phyloP scores from a whole-genome alignment of 2,329 filamentous ascomycete species.

The Cryphonectria radicalis region DNA sequence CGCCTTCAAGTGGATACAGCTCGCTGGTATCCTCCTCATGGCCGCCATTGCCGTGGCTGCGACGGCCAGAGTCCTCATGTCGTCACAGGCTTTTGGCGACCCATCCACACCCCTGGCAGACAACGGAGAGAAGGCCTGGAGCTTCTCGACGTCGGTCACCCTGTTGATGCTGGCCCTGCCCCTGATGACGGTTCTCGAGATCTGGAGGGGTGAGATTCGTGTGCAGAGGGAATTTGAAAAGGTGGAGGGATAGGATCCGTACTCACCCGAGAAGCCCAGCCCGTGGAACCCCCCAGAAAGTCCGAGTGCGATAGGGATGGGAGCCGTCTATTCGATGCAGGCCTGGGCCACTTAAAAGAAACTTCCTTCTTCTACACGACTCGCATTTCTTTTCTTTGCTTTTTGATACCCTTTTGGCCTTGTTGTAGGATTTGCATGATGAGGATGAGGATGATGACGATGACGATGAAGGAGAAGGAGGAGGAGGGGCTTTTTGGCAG shows the following conservation, averaged over 20 bases:
- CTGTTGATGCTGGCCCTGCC: constrained; percentile 64
- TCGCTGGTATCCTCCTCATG: constrained; percentile 59
- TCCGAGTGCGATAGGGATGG: background rate
- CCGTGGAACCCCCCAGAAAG: background rate
- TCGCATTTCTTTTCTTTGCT: background rate
- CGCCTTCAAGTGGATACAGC: constrained; percentile 60
- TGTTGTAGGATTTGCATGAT: background rate
- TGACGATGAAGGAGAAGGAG: background rate
- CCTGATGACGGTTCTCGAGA: constrained; percentile 62
- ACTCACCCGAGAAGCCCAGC: background rate
- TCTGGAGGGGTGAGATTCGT: constrained; percentile 37
- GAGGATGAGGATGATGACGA: background rate
- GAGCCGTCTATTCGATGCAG: background rate
- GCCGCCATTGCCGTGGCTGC: constrained; percentile 62
- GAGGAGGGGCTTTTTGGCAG: background rate
- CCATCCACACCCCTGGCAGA: constrained; percentile 57
- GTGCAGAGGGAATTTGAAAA: background rate
- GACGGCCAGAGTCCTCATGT: constrained; percentile 58
- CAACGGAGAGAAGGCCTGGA: constrained; percentile 60
- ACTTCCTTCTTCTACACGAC: background rate
- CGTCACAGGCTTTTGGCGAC: constrained; percentile 64
- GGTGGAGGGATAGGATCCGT: background rate
- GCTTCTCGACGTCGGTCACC: constrained; percentile 66
- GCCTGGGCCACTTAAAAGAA: background rate
- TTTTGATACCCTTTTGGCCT: background rate